Percentiles rank a stretch among this genome's conserved stretches.
phyloP scores from a whole-genome alignment of 768 basidiomycete species.

The Russula abietina region DNA sequence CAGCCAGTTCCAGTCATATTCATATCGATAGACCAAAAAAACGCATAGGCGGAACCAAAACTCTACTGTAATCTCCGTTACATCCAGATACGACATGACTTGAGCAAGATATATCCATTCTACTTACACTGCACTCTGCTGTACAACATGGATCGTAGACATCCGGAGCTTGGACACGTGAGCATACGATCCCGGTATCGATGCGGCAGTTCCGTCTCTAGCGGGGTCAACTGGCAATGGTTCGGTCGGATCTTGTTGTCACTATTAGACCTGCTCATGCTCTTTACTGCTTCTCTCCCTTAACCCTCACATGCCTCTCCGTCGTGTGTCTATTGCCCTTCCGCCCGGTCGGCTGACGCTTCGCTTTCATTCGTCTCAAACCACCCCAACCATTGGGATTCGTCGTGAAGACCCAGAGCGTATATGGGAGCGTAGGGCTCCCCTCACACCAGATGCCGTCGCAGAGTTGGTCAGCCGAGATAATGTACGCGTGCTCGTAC shows the following conservation, averaged over 20 bases:
- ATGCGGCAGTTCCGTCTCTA: background rate
- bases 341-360: background rate
- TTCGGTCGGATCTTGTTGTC: background rate
- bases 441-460: slow-evolving; percentile 74
- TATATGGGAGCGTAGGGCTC: slow-evolving; percentile 83
- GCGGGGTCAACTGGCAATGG: background rate
- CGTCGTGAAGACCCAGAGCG: slow-evolving; percentile 73
- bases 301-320: slow-evolving; percentile 15
- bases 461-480: slow-evolving; percentile 49
- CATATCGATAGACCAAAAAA: no score
- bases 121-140: no score
- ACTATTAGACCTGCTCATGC: background rate
- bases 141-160: no score
- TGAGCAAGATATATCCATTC: no score
- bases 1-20: no score
- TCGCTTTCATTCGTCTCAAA: slow-evolving; percentile 6
- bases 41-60: no score
- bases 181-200: background rate
- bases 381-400: slow-evolving; percentile 43
- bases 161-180: background rate
- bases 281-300: background rate
- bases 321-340: slow-evolving; percentile 9
- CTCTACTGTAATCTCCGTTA: no score
- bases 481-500: slow-evolving; percentile 63
- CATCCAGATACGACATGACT: no score